Percentiles rank a stretch among this genome's conserved stretches.
Evolutionary conservation across 1,284 basidiomycete species (phyloP).

Genomic region (Chalciporus sp.): DNA sequence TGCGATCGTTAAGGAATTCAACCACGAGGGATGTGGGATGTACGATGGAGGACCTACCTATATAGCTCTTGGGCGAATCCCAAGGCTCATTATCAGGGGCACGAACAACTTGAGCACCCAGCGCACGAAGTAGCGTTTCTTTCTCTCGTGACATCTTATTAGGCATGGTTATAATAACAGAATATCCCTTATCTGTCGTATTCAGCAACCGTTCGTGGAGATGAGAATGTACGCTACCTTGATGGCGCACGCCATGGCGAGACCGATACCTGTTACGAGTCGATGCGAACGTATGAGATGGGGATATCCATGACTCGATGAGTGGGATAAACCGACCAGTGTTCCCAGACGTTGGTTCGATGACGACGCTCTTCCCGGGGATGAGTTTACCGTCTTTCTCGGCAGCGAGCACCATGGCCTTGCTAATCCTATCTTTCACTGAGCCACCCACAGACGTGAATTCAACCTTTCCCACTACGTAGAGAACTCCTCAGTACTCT

Average conservation of each 20-base stretch:
- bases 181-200: conserved; percentile 86
- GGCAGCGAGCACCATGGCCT: conserved; percentile 94
- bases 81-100: conserved; percentile 91
- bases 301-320: neutral
- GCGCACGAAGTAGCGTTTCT: conserved; percentile 86
- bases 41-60: conserved; percentile 65
- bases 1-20: conserved; percentile 80
- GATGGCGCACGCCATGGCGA: conserved; percentile 90
- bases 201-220: conserved; percentile 57
- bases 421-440: conserved; percentile 95
- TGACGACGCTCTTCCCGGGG: conserved; percentile 89
- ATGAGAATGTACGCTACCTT: conserved; percentile 56
- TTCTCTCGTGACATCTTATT: conserved; percentile 98
- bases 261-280: conserved; percentile 71
- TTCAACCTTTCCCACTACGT: conserved; percentile 87
- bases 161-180: conserved; percentile 92
- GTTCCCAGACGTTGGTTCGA: conserved; percentile 94
- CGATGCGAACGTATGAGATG: neutral
- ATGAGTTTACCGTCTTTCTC: conserved; percentile 86
- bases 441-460: conserved; percentile 92
- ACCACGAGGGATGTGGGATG: conserved; percentile 58
- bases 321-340: conserved; percentile 63
- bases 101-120: conserved; percentile 93
- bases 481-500: neutral
- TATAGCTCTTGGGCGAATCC: conserved; percentile 85